Evolutionary conservation across 805 yeast species (phyloP), one percentile per base, ranked within the genome.

Genomic region (Ogataea nitratoaversa): DNA sequence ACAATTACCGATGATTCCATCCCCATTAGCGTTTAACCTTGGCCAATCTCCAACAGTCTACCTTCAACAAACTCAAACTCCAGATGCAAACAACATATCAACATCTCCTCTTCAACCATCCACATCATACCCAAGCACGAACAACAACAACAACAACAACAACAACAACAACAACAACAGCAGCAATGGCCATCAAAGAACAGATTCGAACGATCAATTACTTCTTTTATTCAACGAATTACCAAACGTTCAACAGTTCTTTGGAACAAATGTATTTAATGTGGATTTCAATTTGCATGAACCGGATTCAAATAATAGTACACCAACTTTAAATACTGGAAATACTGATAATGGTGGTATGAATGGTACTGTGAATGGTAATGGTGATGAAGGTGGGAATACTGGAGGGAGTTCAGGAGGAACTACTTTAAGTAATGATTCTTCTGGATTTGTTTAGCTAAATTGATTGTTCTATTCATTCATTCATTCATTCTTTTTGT

Each of bases 161-260:
- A 14, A 8, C 19, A 32, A 14, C 19, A 12, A 19, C 16, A 25
- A 12, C 8, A 20, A 31, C n/a, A 34, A n/a, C 25, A 9, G 18
- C 24, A 17, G 13, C 27, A 28, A 3, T n/a, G 23, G 19, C 12
- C 20, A 16, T 5, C 18, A 19, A 5, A 20, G 16, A 4, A 20
- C 34, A 16, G 38, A 36, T 17, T 37, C 40, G 4, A 41, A 47
- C 25, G 53, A 49, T 32, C 51, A 47, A 24, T 22, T 49, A 24
- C 27, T 49, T 14, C 25, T 43, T n/a, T 19, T 49, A 27, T 47
- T 49, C 32, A 47, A 49, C 25, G 53, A 49, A 23, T 29, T 49
- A 9, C 53, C 53, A 13, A 42, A 43, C 24, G 43, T 49, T 4
- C 48, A 47, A 28, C 51, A 49, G 22, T 49, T 49, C 24, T 47